phyloP scores from a whole-genome alignment of 495 filamentous ascomycete species.

The Darksidea phi region DNA sequence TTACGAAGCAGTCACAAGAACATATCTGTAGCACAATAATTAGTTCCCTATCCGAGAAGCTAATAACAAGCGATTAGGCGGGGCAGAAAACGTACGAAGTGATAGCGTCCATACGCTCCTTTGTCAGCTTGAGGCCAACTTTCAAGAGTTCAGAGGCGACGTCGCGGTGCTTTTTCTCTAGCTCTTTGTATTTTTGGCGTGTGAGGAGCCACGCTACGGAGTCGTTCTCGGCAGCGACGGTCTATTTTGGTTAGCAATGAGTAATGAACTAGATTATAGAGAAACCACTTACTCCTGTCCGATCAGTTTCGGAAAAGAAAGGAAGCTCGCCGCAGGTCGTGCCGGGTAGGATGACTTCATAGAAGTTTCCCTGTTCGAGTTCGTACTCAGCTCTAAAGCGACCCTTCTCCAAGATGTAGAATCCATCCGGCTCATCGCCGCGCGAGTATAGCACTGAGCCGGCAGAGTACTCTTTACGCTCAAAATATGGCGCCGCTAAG shows the following conservation, averaged over 20 bases:
- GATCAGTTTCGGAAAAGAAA: constrained; percentile 85
- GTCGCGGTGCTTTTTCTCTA: constrained; percentile 68
- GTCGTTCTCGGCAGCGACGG: constrained; percentile 76
- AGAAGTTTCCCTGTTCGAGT: constrained; percentile 81
- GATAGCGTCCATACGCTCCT: constrained; percentile 86
- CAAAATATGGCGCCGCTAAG: constrained; percentile 68
- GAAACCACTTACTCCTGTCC: constrained; percentile 57
- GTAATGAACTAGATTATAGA: too few species aligned
- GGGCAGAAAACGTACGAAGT: constrained; percentile 47
- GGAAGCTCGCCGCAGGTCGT: constrained; percentile 94
- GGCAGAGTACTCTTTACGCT: constrained; percentile 59
- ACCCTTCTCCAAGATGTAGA: constrained; percentile 89
- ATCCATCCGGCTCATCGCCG: constrained; percentile 57
- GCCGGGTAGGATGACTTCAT: constrained; percentile 88
- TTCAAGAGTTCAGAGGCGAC: constrained; percentile 81
- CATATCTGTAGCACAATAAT: constrained; percentile 12
- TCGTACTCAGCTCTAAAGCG: constrained; percentile 88
- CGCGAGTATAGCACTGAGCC: constrained; percentile 72
- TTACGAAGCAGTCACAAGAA: constrained; percentile 28
- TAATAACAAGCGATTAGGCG: not conserved
- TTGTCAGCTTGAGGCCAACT: constrained; percentile 81
- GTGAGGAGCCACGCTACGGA: constrained; percentile 81
- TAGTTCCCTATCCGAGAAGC: not conserved
- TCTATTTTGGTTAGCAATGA: constrained; percentile 38
- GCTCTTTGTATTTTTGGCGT: constrained; percentile 61